These are phyloP conservation scores for Talaromyces sp. DNA, from an alignment of 2,329 filamentous ascomycete genomes.

Conservation along the genomic window DNA sequence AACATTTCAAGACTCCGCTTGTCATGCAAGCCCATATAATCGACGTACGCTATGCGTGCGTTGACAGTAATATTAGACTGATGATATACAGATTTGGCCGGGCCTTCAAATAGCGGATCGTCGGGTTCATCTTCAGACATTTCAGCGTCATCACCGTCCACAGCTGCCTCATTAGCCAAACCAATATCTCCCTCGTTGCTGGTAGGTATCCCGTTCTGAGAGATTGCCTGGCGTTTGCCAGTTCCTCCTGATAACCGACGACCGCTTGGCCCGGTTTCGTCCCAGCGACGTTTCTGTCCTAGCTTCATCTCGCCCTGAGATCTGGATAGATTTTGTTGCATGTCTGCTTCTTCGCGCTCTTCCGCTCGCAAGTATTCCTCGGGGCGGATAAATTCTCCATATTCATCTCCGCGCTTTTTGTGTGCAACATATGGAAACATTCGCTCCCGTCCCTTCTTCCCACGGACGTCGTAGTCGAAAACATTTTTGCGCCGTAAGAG, in stretches of 20 bases:
- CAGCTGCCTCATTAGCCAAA: conserved; percentile 37
- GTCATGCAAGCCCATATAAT: conserved; percentile 89
- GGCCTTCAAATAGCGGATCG: conserved; percentile 52
- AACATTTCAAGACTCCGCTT: conserved; percentile 91
- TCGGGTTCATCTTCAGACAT: conserved; percentile 51
- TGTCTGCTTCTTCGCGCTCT: conserved; percentile 73
- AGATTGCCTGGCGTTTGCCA: conserved; percentile 27
- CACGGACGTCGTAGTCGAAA: conserved; percentile 88
- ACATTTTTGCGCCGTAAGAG: conserved; percentile 81
- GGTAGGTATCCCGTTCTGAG: conserved; percentile 19
- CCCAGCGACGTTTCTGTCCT: conserved; percentile 93
- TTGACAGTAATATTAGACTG: conserved; percentile 62
- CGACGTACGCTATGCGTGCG: conserved; percentile 76
- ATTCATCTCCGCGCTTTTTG: conserved; percentile 77
- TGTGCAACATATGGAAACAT: conserved; percentile 85
- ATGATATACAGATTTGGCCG: conserved; percentile 67
- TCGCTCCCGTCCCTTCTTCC: conserved; percentile 85
- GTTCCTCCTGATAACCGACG: conserved; percentile 42
- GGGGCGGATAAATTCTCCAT: conserved; percentile 85
- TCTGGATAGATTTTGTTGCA: conserved; percentile 49
- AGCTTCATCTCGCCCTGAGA: conserved; percentile 58
- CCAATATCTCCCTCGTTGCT: conserved; percentile 47
- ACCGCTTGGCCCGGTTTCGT: conserved; percentile 54
- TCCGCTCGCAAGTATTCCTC: conserved; percentile 93
- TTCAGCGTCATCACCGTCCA: conserved; percentile 55